Conservation (phyloP, 306 rosid species). For the Vigna hirtella region DNA sequence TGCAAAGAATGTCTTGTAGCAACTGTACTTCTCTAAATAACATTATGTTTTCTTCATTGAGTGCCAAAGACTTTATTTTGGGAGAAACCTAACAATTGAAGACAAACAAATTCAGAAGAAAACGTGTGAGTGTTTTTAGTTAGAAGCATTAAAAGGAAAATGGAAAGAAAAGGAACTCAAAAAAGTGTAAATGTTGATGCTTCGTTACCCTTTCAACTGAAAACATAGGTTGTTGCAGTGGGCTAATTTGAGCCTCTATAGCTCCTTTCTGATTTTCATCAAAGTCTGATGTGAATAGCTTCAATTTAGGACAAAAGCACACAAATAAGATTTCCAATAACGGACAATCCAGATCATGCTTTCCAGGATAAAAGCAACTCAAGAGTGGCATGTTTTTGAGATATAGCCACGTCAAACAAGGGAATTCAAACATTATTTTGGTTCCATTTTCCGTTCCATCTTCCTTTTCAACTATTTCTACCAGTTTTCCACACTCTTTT, state of each 20-base stretch:
- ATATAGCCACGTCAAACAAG: neutral
- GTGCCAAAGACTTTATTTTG: neutral
- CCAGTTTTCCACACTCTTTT: neutral
- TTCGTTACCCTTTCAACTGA: neutral
- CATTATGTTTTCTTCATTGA: neutral
- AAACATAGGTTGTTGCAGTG: neutral
- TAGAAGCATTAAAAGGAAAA: too few species aligned
- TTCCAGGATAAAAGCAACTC: neutral
- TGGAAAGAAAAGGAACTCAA: too few species aligned
- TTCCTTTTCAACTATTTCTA: conserved; percentile 21
- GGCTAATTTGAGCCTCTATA: too few species aligned
- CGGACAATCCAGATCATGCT: neutral
- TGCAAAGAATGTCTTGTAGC: neutral
- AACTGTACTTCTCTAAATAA: neutral
- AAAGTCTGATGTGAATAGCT: neutral
- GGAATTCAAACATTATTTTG: neutral
- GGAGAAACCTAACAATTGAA: neutral
- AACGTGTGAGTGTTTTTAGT: neutral
- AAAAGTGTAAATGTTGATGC: too few species aligned
- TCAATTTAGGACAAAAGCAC: neutral
- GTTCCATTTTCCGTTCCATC: neutral
- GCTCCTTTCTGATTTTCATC: neutral
- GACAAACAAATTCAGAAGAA: neutral
- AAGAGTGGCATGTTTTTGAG: neutral
- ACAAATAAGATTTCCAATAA: neutral